Conservation (phyloP, 2,329 filamentous ascomycete genomes). For the Kalaharituber pfeilii region DNA sequence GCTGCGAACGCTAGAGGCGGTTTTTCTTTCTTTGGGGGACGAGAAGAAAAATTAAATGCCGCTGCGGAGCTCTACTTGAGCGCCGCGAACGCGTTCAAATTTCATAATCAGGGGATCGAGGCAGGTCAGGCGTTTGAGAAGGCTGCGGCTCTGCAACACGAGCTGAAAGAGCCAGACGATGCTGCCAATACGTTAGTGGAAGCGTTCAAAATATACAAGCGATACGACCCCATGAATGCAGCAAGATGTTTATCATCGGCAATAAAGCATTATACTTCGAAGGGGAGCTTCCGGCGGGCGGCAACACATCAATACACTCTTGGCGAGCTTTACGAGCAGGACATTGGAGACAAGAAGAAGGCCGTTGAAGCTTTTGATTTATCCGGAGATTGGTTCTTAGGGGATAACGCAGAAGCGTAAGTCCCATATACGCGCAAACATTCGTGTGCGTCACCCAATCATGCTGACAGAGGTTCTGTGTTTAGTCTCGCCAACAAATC, state of each 20-base stretch:
- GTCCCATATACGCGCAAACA: too few species aligned
- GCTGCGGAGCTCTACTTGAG: constrained; percentile 76
- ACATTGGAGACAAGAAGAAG: constrained; percentile 58
- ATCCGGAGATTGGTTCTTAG: constrained; percentile 77
- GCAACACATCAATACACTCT: constrained; percentile 81
- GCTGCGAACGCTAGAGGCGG: constrained; percentile 56
- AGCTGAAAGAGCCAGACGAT: constrained; percentile 79
- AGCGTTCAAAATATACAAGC: constrained; percentile 91
- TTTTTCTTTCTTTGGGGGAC: constrained; percentile 78
- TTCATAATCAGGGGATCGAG: constrained; percentile 63
- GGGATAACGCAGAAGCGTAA: constrained; percentile 64
- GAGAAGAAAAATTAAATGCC: constrained; percentile 74
- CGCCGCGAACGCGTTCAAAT: constrained; percentile 79
- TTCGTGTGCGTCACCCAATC: constrained; percentile 26
- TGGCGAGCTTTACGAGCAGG: constrained; percentile 67
- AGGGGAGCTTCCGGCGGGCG: constrained; percentile 79
- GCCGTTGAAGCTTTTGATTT: constrained; percentile 72
- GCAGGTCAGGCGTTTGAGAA: constrained; percentile 74
- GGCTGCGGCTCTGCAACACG: constrained; percentile 62
- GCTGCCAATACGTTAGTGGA: constrained; percentile 75
- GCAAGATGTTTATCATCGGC: constrained; percentile 62
- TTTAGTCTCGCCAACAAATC: constrained; percentile 62
- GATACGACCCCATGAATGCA: constrained; percentile 57
- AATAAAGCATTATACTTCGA: constrained; percentile 69
- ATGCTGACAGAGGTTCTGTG: constrained; percentile 18